Base-by-base conservation (phyloP, 148 eudicot species). In the Fagopyrum homotropicum region DNA sequence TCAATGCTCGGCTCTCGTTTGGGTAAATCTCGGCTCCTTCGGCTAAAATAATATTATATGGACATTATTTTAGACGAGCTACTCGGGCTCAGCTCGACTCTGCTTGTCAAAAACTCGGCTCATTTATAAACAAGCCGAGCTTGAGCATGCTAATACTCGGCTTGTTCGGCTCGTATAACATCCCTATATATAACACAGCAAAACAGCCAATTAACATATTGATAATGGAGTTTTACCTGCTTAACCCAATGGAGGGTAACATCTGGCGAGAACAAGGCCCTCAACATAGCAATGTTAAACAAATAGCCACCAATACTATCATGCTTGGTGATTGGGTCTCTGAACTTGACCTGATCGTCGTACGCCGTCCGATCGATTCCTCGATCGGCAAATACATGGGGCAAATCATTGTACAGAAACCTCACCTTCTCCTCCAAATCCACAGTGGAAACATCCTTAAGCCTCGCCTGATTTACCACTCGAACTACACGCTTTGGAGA, bases 311-410 rank as follows among this genome's bases (percentile, higher is more conserved):
- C 63, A 40, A 92, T 84, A 7, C 79, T 80, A 75, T 92, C 98
- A 68, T 95, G 90, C 80, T 90, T 95, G 0, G 99, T 92, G 49
- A 95, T 95, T 0, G 99, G 98, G 75, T 95, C 99, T 75, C 92
- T 75, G 73, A 92, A 95, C 87, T 77, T 89, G n/a, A 92, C 98
- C 57, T 80, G 82, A 1, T 92, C 94, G 76, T 95, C 99, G 66
- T 95, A 95, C 7, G 94, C 99, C 80, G 83, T 89, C 73, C 71
- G 85, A 84, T 95, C 94, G 79, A 92, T 95, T 68, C 98, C 99
- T 56, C 85, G 89, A 79, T 95, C 97, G 80, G 90, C 99, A 64
- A 95, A 95, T 61, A 95, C 80, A 72, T 95, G 97, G 0, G 99
- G 91, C 44, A 95, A 79, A 77, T 95, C 99, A 57, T 88, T 85